Conservation (phyloP, 2,329 filamentous ascomycete species). For the Fusarium albidum region DNA sequence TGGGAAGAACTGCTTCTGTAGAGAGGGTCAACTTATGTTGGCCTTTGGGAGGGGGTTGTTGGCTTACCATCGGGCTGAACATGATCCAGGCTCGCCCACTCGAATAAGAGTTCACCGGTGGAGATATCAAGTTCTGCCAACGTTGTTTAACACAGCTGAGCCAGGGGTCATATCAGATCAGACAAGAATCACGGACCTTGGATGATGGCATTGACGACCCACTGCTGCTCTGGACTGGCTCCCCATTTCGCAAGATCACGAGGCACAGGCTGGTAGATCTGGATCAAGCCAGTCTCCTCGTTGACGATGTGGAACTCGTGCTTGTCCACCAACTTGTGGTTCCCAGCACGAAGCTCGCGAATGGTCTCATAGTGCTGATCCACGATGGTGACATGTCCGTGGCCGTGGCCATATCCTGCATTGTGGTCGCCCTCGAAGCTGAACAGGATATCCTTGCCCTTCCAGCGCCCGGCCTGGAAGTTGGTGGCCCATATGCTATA, state of each 20-base stretch:
- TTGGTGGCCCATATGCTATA: slow-evolving; percentile 62
- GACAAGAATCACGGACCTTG: slow-evolving; percentile 55
- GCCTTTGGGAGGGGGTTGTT: neutral
- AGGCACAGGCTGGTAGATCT: slow-evolving; percentile 61
- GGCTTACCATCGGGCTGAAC: slow-evolving; percentile 37
- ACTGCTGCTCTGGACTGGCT: slow-evolving; percentile 57
- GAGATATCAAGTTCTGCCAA: slow-evolving; percentile 57
- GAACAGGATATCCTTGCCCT: slow-evolving; percentile 61
- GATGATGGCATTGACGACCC: slow-evolving; percentile 63
- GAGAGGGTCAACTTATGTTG: neutral
- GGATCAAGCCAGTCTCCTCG: slow-evolving; percentile 60
- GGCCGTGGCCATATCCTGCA: slow-evolving; percentile 59
- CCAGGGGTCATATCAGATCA: neutral
- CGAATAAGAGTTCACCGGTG: slow-evolving; percentile 58
- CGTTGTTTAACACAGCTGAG: slow-evolving; percentile 4
- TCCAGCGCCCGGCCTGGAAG: slow-evolving; percentile 60
- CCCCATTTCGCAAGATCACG: slow-evolving; percentile 55
- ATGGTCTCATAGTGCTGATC: slow-evolving; percentile 64
- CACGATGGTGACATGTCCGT: slow-evolving; percentile 62
- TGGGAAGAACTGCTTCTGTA: slow-evolving; percentile 54
- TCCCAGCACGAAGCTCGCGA: slow-evolving; percentile 59
- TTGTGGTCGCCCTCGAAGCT: slow-evolving; percentile 63
- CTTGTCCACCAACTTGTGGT: slow-evolving; percentile 59
- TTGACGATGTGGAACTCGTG: slow-evolving; percentile 65
- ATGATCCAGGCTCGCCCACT: slow-evolving; percentile 49